A percentile compares a stretch with the other conserved stretches of the same genome.
These are phyloP conservation scores for Yarrowia yakushimensis DNA, from an alignment of 805 yeast species.

Conservation along the genomic window DNA sequence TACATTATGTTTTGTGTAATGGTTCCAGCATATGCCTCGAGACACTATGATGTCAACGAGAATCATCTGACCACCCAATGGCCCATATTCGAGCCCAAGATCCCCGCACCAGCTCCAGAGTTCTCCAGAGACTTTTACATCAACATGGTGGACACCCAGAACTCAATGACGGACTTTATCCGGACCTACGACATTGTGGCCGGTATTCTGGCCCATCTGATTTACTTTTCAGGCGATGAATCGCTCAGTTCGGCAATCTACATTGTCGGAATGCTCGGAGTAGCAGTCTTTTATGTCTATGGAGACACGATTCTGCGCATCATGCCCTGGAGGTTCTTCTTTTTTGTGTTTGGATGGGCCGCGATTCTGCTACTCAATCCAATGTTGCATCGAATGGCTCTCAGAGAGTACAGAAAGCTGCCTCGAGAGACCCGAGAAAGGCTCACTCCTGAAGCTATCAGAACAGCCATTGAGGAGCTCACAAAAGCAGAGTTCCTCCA, in stretches of 20 bases:
- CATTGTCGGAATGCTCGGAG: slow-evolving; percentile 27
- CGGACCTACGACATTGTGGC: slow-evolving; percentile 55
- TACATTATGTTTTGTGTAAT: slow-evolving; percentile 53
- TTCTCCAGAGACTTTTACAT: slow-evolving; percentile 71
- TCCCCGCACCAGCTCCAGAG: slow-evolving; percentile 73
- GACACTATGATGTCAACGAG: slow-evolving; percentile 61
- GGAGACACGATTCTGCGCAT: slow-evolving; percentile 34
- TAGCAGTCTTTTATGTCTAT: slow-evolving; percentile 34
- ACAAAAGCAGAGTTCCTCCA: background rate
- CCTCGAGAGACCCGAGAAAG: background rate
- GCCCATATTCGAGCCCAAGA: slow-evolving; percentile 46
- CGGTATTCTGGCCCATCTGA: slow-evolving; percentile 50
- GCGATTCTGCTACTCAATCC: slow-evolving; percentile 30
- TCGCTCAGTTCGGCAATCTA: slow-evolving; percentile 30
- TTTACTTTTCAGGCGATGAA: slow-evolving; percentile 60
- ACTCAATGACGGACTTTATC: slow-evolving; percentile 67
- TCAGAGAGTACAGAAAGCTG: slow-evolving; percentile 8
- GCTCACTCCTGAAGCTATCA: background rate
- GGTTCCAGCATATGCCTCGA: slow-evolving; percentile 60
- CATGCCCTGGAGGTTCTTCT: slow-evolving; percentile 41
- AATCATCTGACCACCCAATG: slow-evolving; percentile 48
- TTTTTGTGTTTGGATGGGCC: slow-evolving; percentile 51
- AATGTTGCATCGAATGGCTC: slow-evolving; percentile 1
- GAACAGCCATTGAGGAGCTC: background rate
- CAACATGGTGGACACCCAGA: slow-evolving; percentile 80